Percentiles rank a stretch among this genome's conserved stretches.
Conservation (phyloP, 352 stramenopile species). For the Phytophthora pistaciae region DNA sequence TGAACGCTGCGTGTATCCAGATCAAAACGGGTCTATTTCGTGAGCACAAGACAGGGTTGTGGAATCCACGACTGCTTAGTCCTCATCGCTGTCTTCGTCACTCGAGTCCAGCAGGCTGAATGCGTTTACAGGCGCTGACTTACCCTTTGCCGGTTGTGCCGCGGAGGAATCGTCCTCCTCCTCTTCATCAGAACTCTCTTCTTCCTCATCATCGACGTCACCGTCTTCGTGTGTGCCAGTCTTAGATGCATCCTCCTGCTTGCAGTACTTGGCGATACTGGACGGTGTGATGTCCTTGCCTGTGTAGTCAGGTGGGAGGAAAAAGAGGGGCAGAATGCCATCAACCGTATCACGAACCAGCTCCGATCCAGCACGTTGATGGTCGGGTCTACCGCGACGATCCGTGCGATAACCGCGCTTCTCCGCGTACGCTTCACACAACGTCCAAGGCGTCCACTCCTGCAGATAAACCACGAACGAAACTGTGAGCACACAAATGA, state of each 20-base stretch:
- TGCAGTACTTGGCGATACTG: slow-evolving; percentile 46
- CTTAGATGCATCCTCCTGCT: slow-evolving; percentile 31
- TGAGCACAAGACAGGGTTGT: background rate
- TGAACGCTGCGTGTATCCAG: slow-evolving; percentile 4
- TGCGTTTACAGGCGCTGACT: slow-evolving; percentile 69
- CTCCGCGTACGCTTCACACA: slow-evolving; percentile 87
- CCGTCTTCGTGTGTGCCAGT: slow-evolving; percentile 10
- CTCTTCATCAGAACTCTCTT: slow-evolving; percentile 28
- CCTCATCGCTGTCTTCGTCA: slow-evolving; percentile 66
- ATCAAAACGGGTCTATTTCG: slow-evolving; percentile 30
- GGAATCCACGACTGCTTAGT: slow-evolving; percentile 16
- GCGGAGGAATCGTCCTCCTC: slow-evolving; percentile 26
- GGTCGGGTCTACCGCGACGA: slow-evolving; percentile 77
- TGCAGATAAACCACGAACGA: slow-evolving; percentile 22
- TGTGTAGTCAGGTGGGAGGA: slow-evolving; percentile 79
- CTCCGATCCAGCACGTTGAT: slow-evolving; percentile 83
- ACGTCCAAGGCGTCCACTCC: slow-evolving; percentile 87
- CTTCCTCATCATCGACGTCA: slow-evolving; percentile 23
- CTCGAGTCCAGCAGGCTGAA: slow-evolving; percentile 89
- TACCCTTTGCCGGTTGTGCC: slow-evolving; percentile 7
- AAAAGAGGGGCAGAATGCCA: slow-evolving; percentile 84
- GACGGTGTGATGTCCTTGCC: slow-evolving; percentile 56
- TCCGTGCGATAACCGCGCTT: slow-evolving; percentile 87
- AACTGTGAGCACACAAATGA: slow-evolving; percentile 1
- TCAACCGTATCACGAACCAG: slow-evolving; percentile 86